Base-by-base conservation (phyloP, 1,139 yeast species). In the Debaryomycetaceae sp. region DNA sequence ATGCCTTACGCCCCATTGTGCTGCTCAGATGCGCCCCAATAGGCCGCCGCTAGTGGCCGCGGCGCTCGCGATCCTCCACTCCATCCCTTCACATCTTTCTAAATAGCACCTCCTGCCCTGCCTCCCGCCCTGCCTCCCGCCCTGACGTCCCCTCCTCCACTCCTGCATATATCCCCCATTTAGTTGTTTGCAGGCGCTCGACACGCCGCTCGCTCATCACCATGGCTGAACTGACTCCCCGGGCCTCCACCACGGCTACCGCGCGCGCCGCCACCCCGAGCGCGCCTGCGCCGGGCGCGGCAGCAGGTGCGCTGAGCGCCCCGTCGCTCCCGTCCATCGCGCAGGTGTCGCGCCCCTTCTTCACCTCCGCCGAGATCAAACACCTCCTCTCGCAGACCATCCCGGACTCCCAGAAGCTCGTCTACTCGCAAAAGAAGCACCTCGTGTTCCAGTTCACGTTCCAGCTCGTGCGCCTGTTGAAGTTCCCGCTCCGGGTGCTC, bases 401-500 rank as follows among this genome's bases (percentile, higher is more conserved):
- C 19, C 61, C 71, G 7, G 82, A 74, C 34, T 56, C 62, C 28
- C 58, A 59, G 36, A 66, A 65, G 41, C 53, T 64, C 46, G 45
- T 65, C 40, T 76, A 65, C 53, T 71, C 60, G 36, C 75, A 62
- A 46, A 66, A 70, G 44, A 76, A 68, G 46, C 65, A 65, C 48
- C 75, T 75, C 35, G 65, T 78, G 2, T 69, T 76, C 39, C 74
- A 68, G 38, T 74, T 72, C 41, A 46, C 78, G 25, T 70, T 73
- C 40, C 77, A 71, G 41, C 52, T 80, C 4, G 65, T 78, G 22
- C 65, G 66, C 25, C 54, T 60, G 4, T 52, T 82, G 46, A 77
- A 76, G 49, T 72, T 81, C 38, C 94, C 94, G 0, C 56, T 81
- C 17, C 62, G 81, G 32, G 79, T 83, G 2, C 50, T 83, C 29